Conservation (phyloP, 257 asterid species). For the Voacanga thouarsii region DNA sequence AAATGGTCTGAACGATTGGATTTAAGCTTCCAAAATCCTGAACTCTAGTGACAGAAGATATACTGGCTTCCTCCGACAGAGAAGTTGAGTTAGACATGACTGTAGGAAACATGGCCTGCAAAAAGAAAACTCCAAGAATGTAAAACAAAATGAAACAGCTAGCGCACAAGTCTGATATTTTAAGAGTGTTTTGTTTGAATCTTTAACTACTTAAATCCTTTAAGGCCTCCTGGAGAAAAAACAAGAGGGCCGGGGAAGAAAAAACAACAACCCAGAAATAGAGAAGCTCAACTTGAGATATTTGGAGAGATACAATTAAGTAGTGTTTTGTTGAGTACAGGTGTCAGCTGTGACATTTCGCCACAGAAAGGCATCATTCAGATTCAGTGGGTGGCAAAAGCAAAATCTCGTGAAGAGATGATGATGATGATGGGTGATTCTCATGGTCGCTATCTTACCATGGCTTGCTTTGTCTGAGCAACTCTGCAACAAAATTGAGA, state of each 20-base stretch:
- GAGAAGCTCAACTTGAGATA: slow-evolving; percentile 27
- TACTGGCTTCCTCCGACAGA: slow-evolving; percentile 49
- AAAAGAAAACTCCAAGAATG: slow-evolving; percentile 12
- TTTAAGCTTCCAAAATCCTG: slow-evolving; percentile 42
- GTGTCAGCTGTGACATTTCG: slow-evolving; percentile 33
- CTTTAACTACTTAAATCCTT: slow-evolving; percentile 35
- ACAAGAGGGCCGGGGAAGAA: slow-evolving; percentile 35
- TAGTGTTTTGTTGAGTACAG: slow-evolving; percentile 21
- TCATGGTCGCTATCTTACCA: slow-evolving; percentile 38
- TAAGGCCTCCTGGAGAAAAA: slow-evolving; percentile 34
- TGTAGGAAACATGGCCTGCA: slow-evolving; percentile 43
- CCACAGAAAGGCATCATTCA: slow-evolving; percentile 24
- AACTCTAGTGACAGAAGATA: slow-evolving; percentile 48
- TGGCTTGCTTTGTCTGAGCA: slow-evolving; percentile 32
- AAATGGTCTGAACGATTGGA: slow-evolving; percentile 35
- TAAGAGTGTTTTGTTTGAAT: slow-evolving; percentile 14
- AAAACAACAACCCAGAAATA: slow-evolving; percentile 23
- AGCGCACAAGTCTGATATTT: slow-evolving; percentile 14
- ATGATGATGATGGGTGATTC: slow-evolving; percentile 28
- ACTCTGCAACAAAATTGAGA: slow-evolving; percentile 25
- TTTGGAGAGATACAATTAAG: slow-evolving; percentile 8
- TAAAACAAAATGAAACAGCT: slow-evolving; percentile 10
- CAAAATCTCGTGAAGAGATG: slow-evolving; percentile 27
- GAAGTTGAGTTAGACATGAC: slow-evolving; percentile 42
- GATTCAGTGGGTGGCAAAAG: slow-evolving; percentile 19